Conservation (phyloP, 768 basidiomycete species). For the Hygrocybe coccinea region DNA sequence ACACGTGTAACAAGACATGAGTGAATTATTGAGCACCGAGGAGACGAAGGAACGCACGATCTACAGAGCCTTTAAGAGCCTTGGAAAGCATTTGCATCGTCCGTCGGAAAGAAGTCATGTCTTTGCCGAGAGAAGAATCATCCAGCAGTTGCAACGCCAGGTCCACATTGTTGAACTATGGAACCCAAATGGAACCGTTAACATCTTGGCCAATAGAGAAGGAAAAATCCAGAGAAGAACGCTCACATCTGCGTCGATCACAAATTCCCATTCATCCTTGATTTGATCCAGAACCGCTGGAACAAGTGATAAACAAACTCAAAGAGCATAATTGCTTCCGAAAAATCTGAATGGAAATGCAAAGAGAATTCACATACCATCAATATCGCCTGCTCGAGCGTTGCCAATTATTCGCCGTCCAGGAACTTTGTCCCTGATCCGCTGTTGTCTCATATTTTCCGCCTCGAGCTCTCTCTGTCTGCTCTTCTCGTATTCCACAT, state of each 20-base stretch:
- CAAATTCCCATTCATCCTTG: constrained; percentile 85
- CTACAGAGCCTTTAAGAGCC: constrained; percentile 82
- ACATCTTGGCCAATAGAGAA: constrained; percentile 8
- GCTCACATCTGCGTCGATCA: constrained; percentile 73
- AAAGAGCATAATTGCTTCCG: background rate
- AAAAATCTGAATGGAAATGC: background rate
- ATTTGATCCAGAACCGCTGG: constrained; percentile 82
- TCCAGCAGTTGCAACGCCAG: constrained; percentile 87
- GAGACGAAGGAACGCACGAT: constrained; percentile 50
- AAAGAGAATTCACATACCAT: constrained; percentile 48
- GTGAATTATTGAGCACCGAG: constrained; percentile 1
- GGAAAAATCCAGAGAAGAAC: background rate
- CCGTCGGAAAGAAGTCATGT: constrained; percentile 68
- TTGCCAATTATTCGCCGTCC: constrained; percentile 49
- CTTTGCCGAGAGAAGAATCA: constrained; percentile 63
- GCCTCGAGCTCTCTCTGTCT: constrained; percentile 57
- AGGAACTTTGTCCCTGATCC: constrained; percentile 64
- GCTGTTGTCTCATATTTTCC: constrained; percentile 61
- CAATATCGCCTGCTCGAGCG: constrained; percentile 74
- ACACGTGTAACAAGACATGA: background rate
- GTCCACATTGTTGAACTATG: constrained; percentile 89
- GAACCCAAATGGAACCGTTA: constrained; percentile 9
- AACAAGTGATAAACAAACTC: constrained; percentile 4
- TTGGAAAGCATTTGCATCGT: constrained; percentile 75
- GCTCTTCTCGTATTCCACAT: constrained; percentile 53